Conservation (phyloP, 2,329 filamentous ascomycete genomes). For the Fusarium incarnatum region DNA sequence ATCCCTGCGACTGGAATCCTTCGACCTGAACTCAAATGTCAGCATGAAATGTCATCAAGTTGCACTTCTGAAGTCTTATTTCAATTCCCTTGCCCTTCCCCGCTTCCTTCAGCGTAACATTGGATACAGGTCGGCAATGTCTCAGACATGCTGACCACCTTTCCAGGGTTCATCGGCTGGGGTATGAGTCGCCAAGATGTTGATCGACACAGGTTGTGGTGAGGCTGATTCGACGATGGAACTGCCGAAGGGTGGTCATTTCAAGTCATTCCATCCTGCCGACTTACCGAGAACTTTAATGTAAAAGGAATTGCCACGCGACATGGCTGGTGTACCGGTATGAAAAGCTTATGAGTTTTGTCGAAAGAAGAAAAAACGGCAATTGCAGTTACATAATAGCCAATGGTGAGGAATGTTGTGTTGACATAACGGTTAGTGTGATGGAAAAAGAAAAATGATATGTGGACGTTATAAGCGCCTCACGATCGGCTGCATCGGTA, state of each 20-base stretch:
- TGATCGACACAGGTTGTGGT: background rate
- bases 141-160: background rate
- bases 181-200: background rate
- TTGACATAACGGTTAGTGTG: background rate
- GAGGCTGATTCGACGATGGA: background rate
- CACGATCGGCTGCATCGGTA: background rate
- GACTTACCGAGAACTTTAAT: background rate
- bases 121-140: background rate
- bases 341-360: background rate
- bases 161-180: background rate
- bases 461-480: background rate
- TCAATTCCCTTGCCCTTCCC: background rate
- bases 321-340: background rate
- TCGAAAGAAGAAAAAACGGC: background rate
- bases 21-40: background rate
- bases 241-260: background rate
- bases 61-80: background rate
- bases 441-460: background rate
- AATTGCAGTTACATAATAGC: background rate
- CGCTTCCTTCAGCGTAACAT: background rate
- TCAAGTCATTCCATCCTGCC: background rate
- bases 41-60: background rate
- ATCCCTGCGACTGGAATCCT: background rate
- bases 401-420: background rate
- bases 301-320: too few relatives aligned